Conservation (phyloP, 257 asterid species). For the Solanum neorickii region DNA sequence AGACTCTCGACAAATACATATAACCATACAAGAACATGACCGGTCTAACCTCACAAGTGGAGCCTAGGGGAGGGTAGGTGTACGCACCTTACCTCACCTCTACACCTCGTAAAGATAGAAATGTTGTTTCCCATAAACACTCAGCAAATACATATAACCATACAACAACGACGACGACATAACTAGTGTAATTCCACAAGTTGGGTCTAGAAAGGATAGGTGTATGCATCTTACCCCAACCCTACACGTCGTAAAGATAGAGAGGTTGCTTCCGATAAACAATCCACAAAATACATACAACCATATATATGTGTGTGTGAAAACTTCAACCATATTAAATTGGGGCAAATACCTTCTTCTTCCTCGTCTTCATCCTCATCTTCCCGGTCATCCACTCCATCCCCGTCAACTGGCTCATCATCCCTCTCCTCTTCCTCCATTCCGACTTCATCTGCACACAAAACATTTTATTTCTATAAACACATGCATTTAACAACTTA, state of each 20-base stretch:
- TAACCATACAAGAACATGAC: background rate
- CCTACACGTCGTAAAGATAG: background rate
- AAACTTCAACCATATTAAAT: background rate
- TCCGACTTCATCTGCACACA: constrained; percentile 47
- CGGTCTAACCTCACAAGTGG: background rate
- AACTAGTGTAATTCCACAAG: background rate
- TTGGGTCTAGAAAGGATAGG: background rate
- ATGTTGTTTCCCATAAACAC: background rate
- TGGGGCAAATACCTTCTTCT: constrained; percentile 46
- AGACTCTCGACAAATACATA: background rate
- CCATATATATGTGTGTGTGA: background rate
- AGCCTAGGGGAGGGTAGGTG: background rate
- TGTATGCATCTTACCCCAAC: background rate
- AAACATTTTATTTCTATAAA: background rate
- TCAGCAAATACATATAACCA: background rate
- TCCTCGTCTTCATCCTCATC: constrained; percentile 82
- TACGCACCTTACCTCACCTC: background rate
- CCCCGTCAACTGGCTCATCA: constrained; percentile 49
- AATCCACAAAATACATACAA: background rate
- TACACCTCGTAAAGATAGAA: too few relatives aligned
- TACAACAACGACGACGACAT: background rate
- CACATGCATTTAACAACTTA: background rate
- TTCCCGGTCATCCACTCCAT: constrained; percentile 28
- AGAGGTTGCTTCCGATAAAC: background rate
- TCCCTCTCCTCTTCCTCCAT: constrained; percentile 68